A percentile compares a stretch with the other conserved stretches of the same genome.
Evolutionary conservation across 2,329 filamentous ascomycete genomes (phyloP).

Genomic region (Bretziella fagacearum): DNA sequence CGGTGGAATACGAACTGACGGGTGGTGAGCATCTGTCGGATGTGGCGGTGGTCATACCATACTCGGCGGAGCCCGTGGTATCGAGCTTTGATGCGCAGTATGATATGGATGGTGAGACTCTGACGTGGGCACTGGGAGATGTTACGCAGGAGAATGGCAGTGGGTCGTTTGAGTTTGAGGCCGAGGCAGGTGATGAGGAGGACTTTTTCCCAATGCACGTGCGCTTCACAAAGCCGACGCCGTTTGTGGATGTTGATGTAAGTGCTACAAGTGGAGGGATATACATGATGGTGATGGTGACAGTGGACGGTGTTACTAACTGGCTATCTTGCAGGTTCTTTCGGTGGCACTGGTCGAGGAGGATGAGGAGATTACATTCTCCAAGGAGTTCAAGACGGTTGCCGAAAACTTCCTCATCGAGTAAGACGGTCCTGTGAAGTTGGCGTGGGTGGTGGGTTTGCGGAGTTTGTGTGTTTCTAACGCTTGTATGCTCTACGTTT

Average conservation of each 20-base stretch:
- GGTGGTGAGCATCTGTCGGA: constrained; percentile 64
- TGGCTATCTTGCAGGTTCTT: constrained; percentile 31
- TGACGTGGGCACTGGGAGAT: constrained; percentile 86
- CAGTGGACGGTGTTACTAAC: constrained; percentile 9
- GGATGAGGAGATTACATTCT: constrained; percentile 64
- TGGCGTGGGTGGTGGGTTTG: neutral
- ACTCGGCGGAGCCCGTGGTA: constrained; percentile 68
- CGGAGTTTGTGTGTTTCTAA: constrained; percentile 5
- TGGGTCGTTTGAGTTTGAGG: constrained; percentile 91
- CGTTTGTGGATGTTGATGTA: constrained; percentile 88
- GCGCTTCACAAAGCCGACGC: constrained; percentile 67
- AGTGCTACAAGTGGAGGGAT: constrained; percentile 29
- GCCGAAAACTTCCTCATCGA: constrained; percentile 65
- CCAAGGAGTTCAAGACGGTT: constrained; percentile 61
- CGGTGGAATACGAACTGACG: constrained; percentile 87
- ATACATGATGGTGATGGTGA: neutral
- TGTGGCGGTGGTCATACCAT: constrained; percentile 78
- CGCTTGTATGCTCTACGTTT: constrained; percentile 6
- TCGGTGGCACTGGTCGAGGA: constrained; percentile 56
- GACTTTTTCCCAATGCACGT: constrained; percentile 98
- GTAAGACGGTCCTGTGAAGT: constrained; percentile 26
- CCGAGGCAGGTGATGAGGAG: constrained; percentile 68
- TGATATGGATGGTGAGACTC: constrained; percentile 76
- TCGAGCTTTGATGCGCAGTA: constrained; percentile 90
- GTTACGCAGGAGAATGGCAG: constrained; percentile 68